Conservation (phyloP, 371 early-diverging fungal species). For the Mortierella sp. region DNA sequence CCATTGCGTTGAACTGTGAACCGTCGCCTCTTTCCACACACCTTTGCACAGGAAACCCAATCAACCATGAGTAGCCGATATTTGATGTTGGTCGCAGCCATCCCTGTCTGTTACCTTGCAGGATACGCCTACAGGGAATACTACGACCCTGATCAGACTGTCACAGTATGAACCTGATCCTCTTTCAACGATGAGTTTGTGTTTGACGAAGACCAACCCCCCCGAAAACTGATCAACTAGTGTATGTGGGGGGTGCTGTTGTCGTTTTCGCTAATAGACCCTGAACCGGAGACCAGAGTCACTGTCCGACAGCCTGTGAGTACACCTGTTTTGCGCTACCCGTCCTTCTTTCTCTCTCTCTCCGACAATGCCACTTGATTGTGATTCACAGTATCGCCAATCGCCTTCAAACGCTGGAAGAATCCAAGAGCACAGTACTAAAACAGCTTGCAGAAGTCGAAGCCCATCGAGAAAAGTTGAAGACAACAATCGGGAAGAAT, state of each 20-base stretch:
- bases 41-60: not conserved
- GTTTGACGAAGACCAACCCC: not conserved
- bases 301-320: constrained; percentile 37
- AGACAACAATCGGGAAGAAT: constrained; percentile 6
- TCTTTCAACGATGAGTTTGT: not conserved
- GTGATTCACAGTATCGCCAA: constrained; percentile 25
- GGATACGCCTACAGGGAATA: constrained; percentile 48
- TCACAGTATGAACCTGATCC: constrained; percentile 4
- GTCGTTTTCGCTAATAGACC: constrained; percentile 3
- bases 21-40: not conserved
- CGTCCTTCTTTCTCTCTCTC: not conserved
- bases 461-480: constrained; percentile 29
- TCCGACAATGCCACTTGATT: too few species aligned
- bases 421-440: constrained; percentile 33
- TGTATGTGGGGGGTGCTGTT: too few species aligned
- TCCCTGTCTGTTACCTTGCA: constrained; percentile 49
- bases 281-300: constrained; percentile 34
- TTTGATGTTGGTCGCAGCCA: constrained; percentile 33
- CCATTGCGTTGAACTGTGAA: too few species aligned
- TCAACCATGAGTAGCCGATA: constrained; percentile 34
- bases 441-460: constrained; percentile 36
- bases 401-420: constrained; percentile 31
- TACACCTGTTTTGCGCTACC: not conserved
- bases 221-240: too few species aligned
- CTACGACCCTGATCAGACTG: constrained; percentile 39